Conservation (phyloP, 106 monocot genomes). For the Dactylorhiza incarnata region DNA sequence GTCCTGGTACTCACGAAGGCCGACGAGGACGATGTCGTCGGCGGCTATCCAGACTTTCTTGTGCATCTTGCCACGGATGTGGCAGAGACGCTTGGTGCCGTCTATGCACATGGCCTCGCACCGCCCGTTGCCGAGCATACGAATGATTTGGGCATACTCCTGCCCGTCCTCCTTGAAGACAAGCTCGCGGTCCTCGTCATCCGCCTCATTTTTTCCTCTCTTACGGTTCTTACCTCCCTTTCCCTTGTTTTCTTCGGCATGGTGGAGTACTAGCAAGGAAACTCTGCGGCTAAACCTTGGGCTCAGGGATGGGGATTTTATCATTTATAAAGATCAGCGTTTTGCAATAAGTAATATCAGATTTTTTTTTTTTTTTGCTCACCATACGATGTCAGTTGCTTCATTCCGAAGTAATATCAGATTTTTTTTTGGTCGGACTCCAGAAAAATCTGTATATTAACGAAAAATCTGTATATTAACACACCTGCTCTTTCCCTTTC, state of each 20-base stretch:
- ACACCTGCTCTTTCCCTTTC: too few relatives aligned
- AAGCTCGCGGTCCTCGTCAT: conserved; percentile 77
- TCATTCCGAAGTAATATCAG: too few relatives aligned
- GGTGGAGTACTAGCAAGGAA: background rate
- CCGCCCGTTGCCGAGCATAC: conserved; percentile 69
- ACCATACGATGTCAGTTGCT: too few relatives aligned
- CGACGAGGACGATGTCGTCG: conserved; percentile 60
- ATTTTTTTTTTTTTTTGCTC: too few relatives aligned
- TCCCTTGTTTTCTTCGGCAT: conserved; percentile 86
- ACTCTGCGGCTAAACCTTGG: background rate
- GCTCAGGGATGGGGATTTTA: background rate
- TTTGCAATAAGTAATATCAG: background rate
- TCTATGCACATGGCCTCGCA: conserved; percentile 69
- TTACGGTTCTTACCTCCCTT: conserved; percentile 77
- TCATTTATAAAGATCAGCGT: background rate
- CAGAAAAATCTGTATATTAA: too few relatives aligned
- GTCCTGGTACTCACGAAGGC: conserved; percentile 68
- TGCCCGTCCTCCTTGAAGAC: conserved; percentile 78
- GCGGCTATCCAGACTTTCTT: conserved; percentile 83
- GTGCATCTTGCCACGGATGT: conserved; percentile 74
- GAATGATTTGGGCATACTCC: conserved; percentile 66
- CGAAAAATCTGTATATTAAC: too few relatives aligned
- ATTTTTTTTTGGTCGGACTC: too few relatives aligned
- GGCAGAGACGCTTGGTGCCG: conserved; percentile 57
- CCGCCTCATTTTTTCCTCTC: conserved; percentile 70